phyloP scores from a whole-genome alignment of 2,329 filamentous ascomycete genomes.

The Tolypocladium amazonense region DNA sequence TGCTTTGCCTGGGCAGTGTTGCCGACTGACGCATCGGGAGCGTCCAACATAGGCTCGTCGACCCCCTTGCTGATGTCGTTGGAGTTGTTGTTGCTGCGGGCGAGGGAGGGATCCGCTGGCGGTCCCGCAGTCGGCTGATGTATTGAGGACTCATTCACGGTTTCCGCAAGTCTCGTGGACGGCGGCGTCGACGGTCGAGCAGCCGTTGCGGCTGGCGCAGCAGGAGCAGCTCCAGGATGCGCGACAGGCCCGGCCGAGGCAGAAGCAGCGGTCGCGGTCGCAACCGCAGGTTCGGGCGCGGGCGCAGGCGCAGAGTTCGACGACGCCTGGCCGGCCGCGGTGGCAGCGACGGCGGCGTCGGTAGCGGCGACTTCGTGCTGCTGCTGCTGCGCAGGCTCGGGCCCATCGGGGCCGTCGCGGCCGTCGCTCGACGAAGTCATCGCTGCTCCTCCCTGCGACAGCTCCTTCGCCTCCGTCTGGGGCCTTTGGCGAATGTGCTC shows the following conservation, averaged over 20 bases:
- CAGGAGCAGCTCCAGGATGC: not conserved
- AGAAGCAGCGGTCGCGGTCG: not conserved
- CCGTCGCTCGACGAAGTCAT: slow-evolving; percentile 49
- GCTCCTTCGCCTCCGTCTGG: slow-evolving; percentile 40
- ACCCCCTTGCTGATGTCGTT: not conserved
- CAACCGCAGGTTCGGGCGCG: not conserved
- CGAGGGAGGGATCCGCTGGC: not conserved
- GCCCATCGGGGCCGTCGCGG: slow-evolving; percentile 16
- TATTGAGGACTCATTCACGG: not conserved
- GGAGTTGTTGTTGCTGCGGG: not conserved
- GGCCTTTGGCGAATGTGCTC: not conserved
- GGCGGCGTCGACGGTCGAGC: slow-evolving; percentile 5
- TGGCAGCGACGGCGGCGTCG: not conserved
- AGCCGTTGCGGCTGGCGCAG: not conserved
- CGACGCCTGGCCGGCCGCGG: not conserved
- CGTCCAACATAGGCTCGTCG: slow-evolving; percentile 9
- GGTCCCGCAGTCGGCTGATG: not conserved
- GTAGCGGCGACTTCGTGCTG: not conserved
- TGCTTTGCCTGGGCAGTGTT: slow-evolving; percentile 2
- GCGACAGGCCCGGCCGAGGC: not conserved
- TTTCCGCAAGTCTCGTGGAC: slow-evolving; percentile 2
- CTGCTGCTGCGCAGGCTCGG: not conserved
- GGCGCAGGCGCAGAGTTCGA: not conserved
- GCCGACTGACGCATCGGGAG: slow-evolving; percentile 1
- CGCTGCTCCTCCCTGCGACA: slow-evolving; percentile 38